Conservation (phyloP, 2,329 filamentous ascomycete genomes). For the Epichloe glyceriae region DNA sequence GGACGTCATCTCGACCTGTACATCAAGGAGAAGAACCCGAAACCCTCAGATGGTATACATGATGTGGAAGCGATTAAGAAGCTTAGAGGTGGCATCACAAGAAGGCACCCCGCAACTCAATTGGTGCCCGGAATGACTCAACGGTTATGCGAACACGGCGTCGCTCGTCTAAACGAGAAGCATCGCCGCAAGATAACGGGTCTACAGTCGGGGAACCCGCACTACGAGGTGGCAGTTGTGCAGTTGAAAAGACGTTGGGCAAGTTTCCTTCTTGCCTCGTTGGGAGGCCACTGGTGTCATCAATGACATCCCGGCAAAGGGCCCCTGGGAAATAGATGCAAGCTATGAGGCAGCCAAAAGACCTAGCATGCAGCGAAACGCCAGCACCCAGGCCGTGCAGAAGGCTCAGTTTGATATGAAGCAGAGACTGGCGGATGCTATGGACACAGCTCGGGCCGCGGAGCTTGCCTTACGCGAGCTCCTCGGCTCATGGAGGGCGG, state of each 20-base stretch:
- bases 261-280: slow-evolving; percentile 42
- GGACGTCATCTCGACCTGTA: slow-evolving; percentile 90
- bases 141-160: slow-evolving; percentile 41
- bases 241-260: slow-evolving; percentile 36
- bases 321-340: slow-evolving; percentile 19
- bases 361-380: slow-evolving; percentile 25
- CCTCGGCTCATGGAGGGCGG: slow-evolving; percentile 66
- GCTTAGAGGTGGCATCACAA: slow-evolving; percentile 72
- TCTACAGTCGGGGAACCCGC: slow-evolving; percentile 24
- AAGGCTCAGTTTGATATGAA: slow-evolving; percentile 52
- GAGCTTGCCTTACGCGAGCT: slow-evolving; percentile 78
- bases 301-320: slow-evolving; percentile 50
- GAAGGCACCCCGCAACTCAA: slow-evolving; percentile 61
- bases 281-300: slow-evolving; percentile 73
- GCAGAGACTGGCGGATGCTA: slow-evolving; percentile 52
- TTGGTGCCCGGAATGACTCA: slow-evolving; percentile 44
- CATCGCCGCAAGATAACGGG: slow-evolving; percentile 26
- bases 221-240: slow-evolving; percentile 29
- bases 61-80: slow-evolving; percentile 80
- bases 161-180: slow-evolving; percentile 25
- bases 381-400: slow-evolving; percentile 38
- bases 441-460: slow-evolving; percentile 69
- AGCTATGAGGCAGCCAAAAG: slow-evolving; percentile 23
- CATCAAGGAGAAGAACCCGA: slow-evolving; percentile 87
- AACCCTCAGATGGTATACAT: slow-evolving; percentile 74